A percentile compares a stretch with the other conserved stretches of the same genome.
Evolutionary conservation across 176 grass and related monocot species (phyloP).

Genomic region (Ampelocalamus luodianensis): DNA sequence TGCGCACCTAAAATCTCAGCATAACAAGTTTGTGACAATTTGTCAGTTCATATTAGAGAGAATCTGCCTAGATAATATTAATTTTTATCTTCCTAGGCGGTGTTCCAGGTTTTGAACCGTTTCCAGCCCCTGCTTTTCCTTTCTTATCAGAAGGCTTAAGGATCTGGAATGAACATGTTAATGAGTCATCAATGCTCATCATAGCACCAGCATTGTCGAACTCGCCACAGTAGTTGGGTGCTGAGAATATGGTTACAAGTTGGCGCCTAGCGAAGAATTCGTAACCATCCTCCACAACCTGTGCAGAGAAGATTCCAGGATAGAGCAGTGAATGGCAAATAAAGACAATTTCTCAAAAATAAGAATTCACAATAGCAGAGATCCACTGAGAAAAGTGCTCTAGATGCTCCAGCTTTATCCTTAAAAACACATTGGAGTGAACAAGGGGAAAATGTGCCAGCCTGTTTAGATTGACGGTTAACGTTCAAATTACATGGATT

Average conservation of each 20-base stretch:
- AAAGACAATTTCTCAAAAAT: not conserved
- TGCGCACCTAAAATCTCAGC: not conserved
- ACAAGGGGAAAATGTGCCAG: not conserved
- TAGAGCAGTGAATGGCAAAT: not conserved
- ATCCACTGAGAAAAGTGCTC: not conserved
- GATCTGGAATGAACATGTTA: slow-evolving; percentile 84
- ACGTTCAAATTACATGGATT: not conserved
- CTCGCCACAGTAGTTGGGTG: slow-evolving; percentile 84
- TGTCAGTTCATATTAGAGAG: slow-evolving; percentile 7
- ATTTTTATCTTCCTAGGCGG: slow-evolving; percentile 73
- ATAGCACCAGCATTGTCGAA: slow-evolving; percentile 83
- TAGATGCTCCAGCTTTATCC: slow-evolving; percentile 13
- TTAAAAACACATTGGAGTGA: slow-evolving; percentile 4
- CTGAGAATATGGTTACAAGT: slow-evolving; percentile 89
- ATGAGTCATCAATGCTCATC: slow-evolving; percentile 74
- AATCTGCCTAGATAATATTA: slow-evolving; percentile 45
- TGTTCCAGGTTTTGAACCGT: slow-evolving; percentile 62
- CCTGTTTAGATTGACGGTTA: not conserved
- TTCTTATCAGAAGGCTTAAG: slow-evolving; percentile 81
- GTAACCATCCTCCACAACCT: slow-evolving; percentile 85
- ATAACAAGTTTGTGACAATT: slow-evolving; percentile 50
- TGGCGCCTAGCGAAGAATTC: slow-evolving; percentile 78
- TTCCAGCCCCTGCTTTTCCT: slow-evolving; percentile 57
- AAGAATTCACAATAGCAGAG: slow-evolving; percentile 5
- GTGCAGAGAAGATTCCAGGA: slow-evolving; percentile 1